These are phyloP conservation scores for Candida frijolesensis DNA, from an alignment of 1,139 yeast genomes.

Conservation along the genomic window DNA sequence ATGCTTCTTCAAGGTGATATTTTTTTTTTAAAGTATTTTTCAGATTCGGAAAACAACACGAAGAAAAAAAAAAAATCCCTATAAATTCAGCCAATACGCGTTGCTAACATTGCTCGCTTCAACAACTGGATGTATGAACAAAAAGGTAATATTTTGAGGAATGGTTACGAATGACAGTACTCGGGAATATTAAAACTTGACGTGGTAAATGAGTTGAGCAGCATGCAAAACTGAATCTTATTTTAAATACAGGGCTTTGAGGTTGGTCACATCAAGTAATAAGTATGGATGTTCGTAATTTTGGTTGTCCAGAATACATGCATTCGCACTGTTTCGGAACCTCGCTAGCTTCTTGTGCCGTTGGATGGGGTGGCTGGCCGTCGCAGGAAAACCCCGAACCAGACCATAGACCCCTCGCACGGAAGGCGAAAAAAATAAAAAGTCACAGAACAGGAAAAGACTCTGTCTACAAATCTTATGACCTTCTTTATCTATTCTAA, in stretches of 20 bases:
- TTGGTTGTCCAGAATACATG: too few species aligned
- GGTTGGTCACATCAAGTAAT: too few species aligned
- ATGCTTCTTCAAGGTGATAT: not conserved
- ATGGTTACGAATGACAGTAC: too few species aligned
- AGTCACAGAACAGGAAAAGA: not conserved
- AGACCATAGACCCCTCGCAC: not conserved
- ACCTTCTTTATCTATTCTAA: not conserved
- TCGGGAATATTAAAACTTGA: too few species aligned
- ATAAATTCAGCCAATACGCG: not conserved
- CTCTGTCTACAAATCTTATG: not conserved
- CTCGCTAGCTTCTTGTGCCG: not conserved
- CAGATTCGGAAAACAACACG: not conserved
- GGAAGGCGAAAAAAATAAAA: not conserved
- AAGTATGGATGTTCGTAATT: too few species aligned
- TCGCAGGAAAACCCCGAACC: not conserved
- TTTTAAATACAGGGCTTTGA: too few species aligned
- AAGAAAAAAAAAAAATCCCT: not conserved
- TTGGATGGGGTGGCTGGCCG: not conserved
- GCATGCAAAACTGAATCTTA: too few species aligned
- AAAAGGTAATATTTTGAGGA: too few species aligned
- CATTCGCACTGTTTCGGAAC: not conserved
- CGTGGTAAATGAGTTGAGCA: too few species aligned
- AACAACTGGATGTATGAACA: too few species aligned
- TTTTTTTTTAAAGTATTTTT: not conserved
- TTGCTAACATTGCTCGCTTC: not conserved